These are phyloP conservation scores for Tetramitus jugosus DNA, from an alignment of 208 protist genomes.

Conservation along the genomic window DNA sequence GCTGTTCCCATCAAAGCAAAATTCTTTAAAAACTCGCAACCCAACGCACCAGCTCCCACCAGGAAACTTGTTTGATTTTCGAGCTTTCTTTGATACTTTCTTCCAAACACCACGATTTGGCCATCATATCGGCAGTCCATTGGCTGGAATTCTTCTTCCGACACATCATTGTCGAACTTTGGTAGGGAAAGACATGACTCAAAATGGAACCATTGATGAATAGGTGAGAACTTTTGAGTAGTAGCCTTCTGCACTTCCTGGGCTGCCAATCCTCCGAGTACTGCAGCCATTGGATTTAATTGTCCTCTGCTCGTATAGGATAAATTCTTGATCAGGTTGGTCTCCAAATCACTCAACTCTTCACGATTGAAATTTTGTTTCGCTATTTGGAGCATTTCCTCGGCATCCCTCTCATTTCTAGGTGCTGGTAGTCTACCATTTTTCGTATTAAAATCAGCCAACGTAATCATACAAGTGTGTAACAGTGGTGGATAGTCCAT, in stretches of 20 bases:
- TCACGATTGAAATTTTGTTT: slow-evolving; percentile 13
- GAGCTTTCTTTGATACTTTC: slow-evolving; percentile 38
- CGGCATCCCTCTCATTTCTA: slow-evolving; percentile 26
- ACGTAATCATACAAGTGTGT: neutral
- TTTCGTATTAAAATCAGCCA: slow-evolving; percentile 24
- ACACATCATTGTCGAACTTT: too few relatives aligned
- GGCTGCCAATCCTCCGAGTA: slow-evolving; percentile 51
- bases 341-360: neutral
- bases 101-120: slow-evolving; percentile 45
- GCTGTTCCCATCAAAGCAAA: slow-evolving; percentile 50
- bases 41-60: slow-evolving; percentile 49
- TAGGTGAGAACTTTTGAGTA: slow-evolving; percentile 41
- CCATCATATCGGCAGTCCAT: slow-evolving; percentile 34
- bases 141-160: too few relatives aligned
- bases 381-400: slow-evolving; percentile 21
- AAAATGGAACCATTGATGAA: slow-evolving; percentile 40
- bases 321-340: neutral
- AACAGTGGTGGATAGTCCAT: slow-evolving; percentile 24
- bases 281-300: slow-evolving; percentile 36
- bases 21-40: slow-evolving; percentile 54
- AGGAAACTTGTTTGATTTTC: slow-evolving; percentile 40
- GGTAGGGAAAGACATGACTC: neutral
- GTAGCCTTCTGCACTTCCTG: slow-evolving; percentile 53
- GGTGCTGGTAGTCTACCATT: slow-evolving; percentile 11
- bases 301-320: neutral